Conservation (phyloP, 1,284 basidiomycete genomes). For the Pseudozyma hubeiensis region DNA sequence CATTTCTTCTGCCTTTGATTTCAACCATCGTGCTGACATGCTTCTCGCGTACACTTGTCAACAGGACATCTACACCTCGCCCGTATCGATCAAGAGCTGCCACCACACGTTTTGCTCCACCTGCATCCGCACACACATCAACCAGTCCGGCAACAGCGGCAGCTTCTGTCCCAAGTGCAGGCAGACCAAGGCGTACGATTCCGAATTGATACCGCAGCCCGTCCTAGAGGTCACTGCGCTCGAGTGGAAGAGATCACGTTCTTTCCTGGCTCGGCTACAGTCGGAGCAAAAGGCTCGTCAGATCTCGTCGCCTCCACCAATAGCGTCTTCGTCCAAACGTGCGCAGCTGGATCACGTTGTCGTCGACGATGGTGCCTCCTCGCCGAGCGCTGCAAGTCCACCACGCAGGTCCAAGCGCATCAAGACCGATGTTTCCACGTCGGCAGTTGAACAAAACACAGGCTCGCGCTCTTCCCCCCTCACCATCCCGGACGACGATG, state of each 20-base stretch:
- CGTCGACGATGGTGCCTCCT: neutral
- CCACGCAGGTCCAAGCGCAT: conserved; percentile 46
- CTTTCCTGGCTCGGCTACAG: conserved; percentile 37
- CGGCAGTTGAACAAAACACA: conserved; percentile 4
- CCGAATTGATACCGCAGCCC: conserved; percentile 57
- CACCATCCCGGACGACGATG: conserved; percentile 35
- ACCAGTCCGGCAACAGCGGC: conserved; percentile 59
- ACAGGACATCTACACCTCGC: conserved; percentile 59
- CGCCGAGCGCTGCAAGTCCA: conserved; percentile 14
- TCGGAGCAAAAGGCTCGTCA: neutral
- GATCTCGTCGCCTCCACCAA: neutral
- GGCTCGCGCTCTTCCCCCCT: conserved; percentile 41
- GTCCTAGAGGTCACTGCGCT: conserved; percentile 58
- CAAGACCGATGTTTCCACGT: conserved; percentile 14
- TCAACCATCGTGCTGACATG: conserved; percentile 11
- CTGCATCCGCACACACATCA: conserved; percentile 66
- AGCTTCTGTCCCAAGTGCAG: conserved; percentile 65
- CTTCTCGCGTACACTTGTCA: neutral
- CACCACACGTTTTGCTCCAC: conserved; percentile 63
- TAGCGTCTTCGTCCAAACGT: conserved; percentile 7
- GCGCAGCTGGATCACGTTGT: conserved; percentile 3
- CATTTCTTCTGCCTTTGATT: neutral
- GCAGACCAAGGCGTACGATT: conserved; percentile 63
- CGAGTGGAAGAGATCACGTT: conserved; percentile 51
- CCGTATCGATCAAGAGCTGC: conserved; percentile 63